Evolutionary conservation across 768 basidiomycete genomes (phyloP).

Genomic region (Mycena indigotica): DNA sequence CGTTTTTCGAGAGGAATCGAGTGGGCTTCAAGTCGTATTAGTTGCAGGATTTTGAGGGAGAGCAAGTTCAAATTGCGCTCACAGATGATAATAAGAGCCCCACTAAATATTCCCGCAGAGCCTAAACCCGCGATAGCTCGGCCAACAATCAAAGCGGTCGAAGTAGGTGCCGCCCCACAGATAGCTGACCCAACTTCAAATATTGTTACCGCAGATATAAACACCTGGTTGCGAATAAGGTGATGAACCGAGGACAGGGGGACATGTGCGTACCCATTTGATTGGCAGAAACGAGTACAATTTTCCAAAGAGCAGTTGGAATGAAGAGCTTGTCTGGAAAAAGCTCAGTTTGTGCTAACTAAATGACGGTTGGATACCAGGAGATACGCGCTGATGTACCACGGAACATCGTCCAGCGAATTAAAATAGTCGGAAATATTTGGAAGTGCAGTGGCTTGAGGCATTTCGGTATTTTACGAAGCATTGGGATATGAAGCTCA

Average conservation of each 20-base stretch:
- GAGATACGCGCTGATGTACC: not conserved
- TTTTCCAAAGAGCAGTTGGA: constrained; percentile 25
- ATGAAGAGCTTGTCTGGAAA: constrained; percentile 19
- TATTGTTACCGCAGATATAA: constrained; percentile 27
- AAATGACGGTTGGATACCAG: not conserved
- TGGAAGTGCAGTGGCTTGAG: constrained; percentile 26
- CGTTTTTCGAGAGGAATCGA: constrained; percentile 32
- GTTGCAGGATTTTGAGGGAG: not conserved
- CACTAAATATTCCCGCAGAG: constrained; percentile 29
- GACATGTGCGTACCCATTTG: constrained; percentile 1
- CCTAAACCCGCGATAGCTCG: constrained; percentile 43
- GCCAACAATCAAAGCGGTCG: constrained; percentile 42
- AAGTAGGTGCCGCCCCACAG: constrained; percentile 36
- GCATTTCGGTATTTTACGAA: not conserved
- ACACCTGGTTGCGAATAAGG: constrained; percentile 1
- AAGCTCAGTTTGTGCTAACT: not conserved
- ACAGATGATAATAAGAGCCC: constrained; percentile 26
- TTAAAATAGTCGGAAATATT: constrained; percentile 31
- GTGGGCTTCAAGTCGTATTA: too few relatives aligned
- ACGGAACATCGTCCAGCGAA: constrained; percentile 25
- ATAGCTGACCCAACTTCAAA: constrained; percentile 48
- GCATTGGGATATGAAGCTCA: not conserved
- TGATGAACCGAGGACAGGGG: not conserved
- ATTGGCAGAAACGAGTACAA: constrained; percentile 25
- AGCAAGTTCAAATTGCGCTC: not conserved